Conservation (phyloP, 2,329 filamentous ascomycete species). For the Claviceps maximensis region DNA sequence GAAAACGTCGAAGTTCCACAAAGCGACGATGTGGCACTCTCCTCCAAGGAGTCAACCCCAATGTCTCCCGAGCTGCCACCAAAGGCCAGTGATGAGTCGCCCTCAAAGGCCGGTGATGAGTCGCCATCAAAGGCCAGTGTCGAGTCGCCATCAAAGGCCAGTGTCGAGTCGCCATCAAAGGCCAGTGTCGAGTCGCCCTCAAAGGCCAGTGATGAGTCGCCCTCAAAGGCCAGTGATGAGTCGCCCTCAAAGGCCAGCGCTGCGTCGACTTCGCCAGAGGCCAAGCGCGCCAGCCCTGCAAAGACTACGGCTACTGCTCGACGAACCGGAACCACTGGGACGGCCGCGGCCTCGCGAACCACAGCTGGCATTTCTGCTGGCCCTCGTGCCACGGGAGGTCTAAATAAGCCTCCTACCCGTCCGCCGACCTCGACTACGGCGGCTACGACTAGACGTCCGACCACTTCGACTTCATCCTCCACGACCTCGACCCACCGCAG, state of each 20-base stretch:
- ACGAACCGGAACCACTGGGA: conserved; percentile 17
- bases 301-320: conserved; percentile 22
- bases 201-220: conserved; percentile 11
- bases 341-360: conserved; percentile 12
- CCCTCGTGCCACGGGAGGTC: conserved; percentile 12
- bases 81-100: conserved; percentile 10
- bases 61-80: conserved; percentile 15
- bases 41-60: conserved; percentile 16
- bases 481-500: conserved; percentile 30
- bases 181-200: neutral
- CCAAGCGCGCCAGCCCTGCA: conserved; percentile 24
- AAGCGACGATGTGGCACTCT: conserved; percentile 25
- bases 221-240: conserved; percentile 19
- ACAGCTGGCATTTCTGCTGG: conserved; percentile 3
- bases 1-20: conserved; percentile 32
- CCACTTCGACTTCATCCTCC: conserved; percentile 17
- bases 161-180: neutral
- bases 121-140: conserved; percentile 1
- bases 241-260: conserved; percentile 1
- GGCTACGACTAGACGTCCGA: conserved; percentile 17
- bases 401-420: conserved; percentile 36
- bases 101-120: conserved; percentile 19
- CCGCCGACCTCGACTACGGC: conserved; percentile 24
- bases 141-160: neutral
- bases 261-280: conserved; percentile 8